A percentile compares a stretch with the other conserved stretches of the same genome.
Evolutionary conservation across 169 alveolate species (phyloP).

Genomic region (Theileria sp.): DNA sequence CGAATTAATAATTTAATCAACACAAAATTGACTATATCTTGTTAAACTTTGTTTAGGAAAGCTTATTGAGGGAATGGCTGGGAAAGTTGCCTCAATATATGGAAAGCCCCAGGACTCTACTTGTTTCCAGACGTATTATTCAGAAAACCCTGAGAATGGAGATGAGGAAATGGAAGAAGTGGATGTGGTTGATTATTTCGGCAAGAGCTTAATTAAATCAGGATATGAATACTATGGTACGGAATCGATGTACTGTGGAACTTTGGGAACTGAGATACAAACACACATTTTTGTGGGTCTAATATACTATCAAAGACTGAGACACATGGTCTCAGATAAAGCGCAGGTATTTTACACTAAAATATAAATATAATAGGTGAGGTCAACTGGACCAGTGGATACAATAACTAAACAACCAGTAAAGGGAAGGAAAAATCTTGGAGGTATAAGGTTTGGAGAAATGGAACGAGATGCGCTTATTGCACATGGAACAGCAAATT

Average conservation of each 20-base stretch:
- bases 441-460: constrained; percentile 99
- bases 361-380: constrained; percentile 76
- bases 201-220: constrained; percentile 51
- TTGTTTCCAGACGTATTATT: constrained; percentile 84
- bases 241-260: constrained; percentile 97
- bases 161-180: constrained; percentile 11
- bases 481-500: constrained; percentile 97
- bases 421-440: constrained; percentile 97
- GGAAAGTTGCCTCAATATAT: constrained; percentile 94
- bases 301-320: constrained; percentile 95
- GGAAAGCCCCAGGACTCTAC: constrained; percentile 93
- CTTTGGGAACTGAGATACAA: constrained; percentile 93
- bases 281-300: constrained; percentile 98
- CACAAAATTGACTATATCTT: constrained; percentile 8
- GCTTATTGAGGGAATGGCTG: constrained; percentile 98
- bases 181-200: constrained; percentile 64
- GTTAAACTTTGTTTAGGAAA: constrained; percentile 47
- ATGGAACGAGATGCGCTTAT: constrained; percentile 99
- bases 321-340: constrained; percentile 99
- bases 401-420: constrained; percentile 98
- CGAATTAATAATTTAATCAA: not conserved
- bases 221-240: constrained; percentile 97
- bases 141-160: constrained; percentile 78
- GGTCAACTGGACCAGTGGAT: constrained; percentile 98
- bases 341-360: constrained; percentile 82